Evolutionary conservation across 495 filamentous ascomycete species (phyloP).

Genomic region (Beverwykella pulmonaria): DNA sequence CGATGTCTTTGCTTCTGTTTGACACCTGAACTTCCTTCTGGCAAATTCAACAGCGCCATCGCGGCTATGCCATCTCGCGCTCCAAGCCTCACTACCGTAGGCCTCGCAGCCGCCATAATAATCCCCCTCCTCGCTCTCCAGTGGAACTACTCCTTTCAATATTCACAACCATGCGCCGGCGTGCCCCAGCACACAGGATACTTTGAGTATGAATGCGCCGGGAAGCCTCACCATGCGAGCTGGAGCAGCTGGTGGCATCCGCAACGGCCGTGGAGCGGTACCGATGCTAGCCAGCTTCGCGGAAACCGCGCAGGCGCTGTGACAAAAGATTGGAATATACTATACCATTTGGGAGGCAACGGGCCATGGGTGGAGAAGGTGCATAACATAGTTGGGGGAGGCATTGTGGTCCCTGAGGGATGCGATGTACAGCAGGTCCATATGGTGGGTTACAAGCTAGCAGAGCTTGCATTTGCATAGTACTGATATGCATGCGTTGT

Average conservation of each 20-base stretch:
- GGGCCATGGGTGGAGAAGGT: slow-evolving; percentile 62
- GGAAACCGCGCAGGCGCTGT: slow-evolving; percentile 17
- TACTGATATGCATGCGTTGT: slow-evolving; percentile 8
- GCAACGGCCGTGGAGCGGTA: slow-evolving; percentile 12
- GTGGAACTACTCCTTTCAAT: slow-evolving; percentile 6
- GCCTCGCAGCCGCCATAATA: not conserved
- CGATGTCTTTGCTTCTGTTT: not conserved
- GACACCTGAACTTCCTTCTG: not conserved
- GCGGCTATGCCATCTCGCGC: slow-evolving; percentile 1
- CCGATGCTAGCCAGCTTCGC: not conserved
- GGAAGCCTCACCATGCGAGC: slow-evolving; percentile 33
- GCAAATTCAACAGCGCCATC: not conserved
- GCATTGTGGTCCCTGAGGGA: slow-evolving; percentile 51
- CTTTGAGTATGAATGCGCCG: slow-evolving; percentile 27
- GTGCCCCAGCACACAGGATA: slow-evolving; percentile 8
- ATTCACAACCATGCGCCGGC: not conserved
- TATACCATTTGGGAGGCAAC: slow-evolving; percentile 62
- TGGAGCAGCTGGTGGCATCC: slow-evolving; percentile 43
- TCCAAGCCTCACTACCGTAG: not conserved
- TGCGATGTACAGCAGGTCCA: slow-evolving; percentile 61
- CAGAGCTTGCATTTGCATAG: not conserved
- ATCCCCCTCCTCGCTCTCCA: slow-evolving; percentile 1
- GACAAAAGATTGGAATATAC: slow-evolving; percentile 54
- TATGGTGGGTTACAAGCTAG: slow-evolving; percentile 51
- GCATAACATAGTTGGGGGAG: slow-evolving; percentile 47